Conservation (phyloP, 2,329 filamentous ascomycete genomes). For the Orbilia quercus region DNA sequence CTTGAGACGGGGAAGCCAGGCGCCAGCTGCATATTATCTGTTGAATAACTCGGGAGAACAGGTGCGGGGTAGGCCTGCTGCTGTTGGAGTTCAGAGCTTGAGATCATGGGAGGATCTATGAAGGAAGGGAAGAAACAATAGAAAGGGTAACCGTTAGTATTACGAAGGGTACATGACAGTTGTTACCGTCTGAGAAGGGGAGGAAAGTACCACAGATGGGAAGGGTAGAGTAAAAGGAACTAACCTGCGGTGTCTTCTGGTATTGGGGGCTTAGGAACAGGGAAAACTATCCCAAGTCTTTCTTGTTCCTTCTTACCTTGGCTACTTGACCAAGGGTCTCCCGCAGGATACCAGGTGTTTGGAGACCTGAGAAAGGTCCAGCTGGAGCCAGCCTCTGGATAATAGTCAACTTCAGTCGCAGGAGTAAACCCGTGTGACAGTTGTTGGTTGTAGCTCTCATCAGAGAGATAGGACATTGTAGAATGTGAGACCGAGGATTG, state of each 20-base stretch:
- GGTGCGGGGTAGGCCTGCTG: constrained; percentile 52
- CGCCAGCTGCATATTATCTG: constrained; percentile 53
- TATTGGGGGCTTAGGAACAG: constrained; percentile 47
- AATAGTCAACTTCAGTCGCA: constrained; percentile 54
- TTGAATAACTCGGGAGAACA: constrained; percentile 54
- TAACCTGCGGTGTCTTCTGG: constrained; percentile 48
- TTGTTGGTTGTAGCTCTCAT: constrained; percentile 41
- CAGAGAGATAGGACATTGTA: constrained; percentile 52
- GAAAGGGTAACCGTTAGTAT: constrained; percentile 33
- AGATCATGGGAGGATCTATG: constrained; percentile 31
- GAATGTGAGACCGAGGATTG: constrained; percentile 55
- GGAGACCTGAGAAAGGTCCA: constrained; percentile 55
- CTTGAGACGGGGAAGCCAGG: constrained; percentile 53
- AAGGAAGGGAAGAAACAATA: constrained; percentile 27
- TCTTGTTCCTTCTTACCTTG: constrained; percentile 51
- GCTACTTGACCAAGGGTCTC: constrained; percentile 39
- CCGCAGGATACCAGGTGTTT: constrained; percentile 55
- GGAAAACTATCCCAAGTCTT: constrained; percentile 49
- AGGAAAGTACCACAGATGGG: constrained; percentile 7
- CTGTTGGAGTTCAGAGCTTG: constrained; percentile 39
- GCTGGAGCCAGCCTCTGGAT: constrained; percentile 50
- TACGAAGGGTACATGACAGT: constrained; percentile 5
- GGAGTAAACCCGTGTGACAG: constrained; percentile 55
- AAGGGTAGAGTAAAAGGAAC: constrained; percentile 21
- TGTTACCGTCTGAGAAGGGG: constrained; percentile 5